Evolutionary conservation across 2,329 filamentous ascomycete species (phyloP).

Genomic region (Thelonectria olida): DNA sequence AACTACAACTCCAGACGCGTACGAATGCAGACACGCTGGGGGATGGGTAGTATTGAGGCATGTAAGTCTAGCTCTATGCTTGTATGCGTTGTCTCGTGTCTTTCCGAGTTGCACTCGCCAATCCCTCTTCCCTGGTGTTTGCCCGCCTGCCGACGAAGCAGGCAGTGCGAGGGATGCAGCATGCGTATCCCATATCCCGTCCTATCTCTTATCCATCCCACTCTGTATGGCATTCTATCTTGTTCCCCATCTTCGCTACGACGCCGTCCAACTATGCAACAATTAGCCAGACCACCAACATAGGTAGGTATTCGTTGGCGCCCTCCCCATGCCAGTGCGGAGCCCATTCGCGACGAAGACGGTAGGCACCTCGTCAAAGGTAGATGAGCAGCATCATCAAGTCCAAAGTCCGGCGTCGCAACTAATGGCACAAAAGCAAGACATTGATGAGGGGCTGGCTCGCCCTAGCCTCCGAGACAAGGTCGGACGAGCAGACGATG

Average conservation of each 20-base stretch:
- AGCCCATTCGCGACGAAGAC: background rate
- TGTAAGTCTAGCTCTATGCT: slow-evolving; percentile 5
- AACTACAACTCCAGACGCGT: background rate
- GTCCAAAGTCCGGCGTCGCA: slow-evolving; percentile 10
- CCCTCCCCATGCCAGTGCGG: background rate
- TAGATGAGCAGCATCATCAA: slow-evolving; percentile 23
- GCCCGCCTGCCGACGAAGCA: background rate
- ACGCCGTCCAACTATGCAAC: background rate
- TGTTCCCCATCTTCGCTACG: background rate
- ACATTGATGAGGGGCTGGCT: slow-evolving; percentile 15
- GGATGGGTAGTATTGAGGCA: slow-evolving; percentile 4
- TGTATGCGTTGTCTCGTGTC: slow-evolving; percentile 8
- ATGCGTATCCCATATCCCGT: background rate
- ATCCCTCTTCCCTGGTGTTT: background rate
- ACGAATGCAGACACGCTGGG: background rate
- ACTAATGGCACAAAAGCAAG: slow-evolving; percentile 12
- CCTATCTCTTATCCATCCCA: slow-evolving; percentile 5
- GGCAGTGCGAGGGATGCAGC: slow-evolving; percentile 5
- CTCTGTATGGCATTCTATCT: background rate
- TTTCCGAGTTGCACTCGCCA: background rate
- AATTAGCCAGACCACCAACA: background rate
- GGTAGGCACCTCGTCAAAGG: slow-evolving; percentile 8
- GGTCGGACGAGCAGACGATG: slow-evolving; percentile 1
- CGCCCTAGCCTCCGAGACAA: background rate
- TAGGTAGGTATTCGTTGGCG: no score